A percentile compares a stretch with the other conserved stretches of the same genome.
Conservation (phyloP, 1,284 basidiomycete species). For the Rhodofomes roseus region DNA sequence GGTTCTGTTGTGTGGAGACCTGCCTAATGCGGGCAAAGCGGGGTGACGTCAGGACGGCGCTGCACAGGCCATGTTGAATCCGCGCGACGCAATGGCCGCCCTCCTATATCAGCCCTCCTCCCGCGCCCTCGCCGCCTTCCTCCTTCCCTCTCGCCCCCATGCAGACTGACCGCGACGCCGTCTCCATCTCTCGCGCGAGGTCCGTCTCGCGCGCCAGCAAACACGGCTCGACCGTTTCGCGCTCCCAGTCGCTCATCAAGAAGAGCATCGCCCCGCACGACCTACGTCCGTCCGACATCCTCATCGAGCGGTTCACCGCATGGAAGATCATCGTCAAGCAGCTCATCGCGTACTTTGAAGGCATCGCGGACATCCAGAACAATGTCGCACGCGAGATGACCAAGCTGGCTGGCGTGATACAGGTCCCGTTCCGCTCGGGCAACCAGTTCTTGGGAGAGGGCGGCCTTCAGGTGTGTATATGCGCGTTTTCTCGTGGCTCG, state of each 20-base stretch:
- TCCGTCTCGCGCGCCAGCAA: constrained; percentile 63
- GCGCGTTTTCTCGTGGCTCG: not conserved
- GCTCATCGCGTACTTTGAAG: constrained; percentile 86
- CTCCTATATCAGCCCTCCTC: not conserved
- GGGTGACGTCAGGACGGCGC: constrained; percentile 5
- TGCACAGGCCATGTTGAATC: not conserved
- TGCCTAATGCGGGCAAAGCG: not conserved
- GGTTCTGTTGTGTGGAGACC: too few species aligned
- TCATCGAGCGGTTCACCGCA: constrained; percentile 91
- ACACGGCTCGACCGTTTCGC: constrained; percentile 65
- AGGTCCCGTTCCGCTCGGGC: constrained; percentile 94
- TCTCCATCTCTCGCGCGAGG: constrained; percentile 62
- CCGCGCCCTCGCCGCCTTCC: not conserved
- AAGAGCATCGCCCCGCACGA: constrained; percentile 89
- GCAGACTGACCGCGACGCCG: constrained; percentile 37
- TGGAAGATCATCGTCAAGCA: constrained; percentile 98
- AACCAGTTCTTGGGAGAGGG: constrained; percentile 96
- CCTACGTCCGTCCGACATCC: constrained; percentile 91
- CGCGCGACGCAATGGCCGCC: not conserved
- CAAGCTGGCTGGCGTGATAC: constrained; percentile 95
- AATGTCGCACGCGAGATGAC: constrained; percentile 94
- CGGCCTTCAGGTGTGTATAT: constrained; percentile 50
- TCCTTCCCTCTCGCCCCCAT: constrained; percentile 9
- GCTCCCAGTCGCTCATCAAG: constrained; percentile 84
- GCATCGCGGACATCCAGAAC: constrained; percentile 92